Percentiles rank a stretch among this genome's conserved stretches.
These are phyloP conservation scores for Paspalum notatum DNA, from an alignment of 176 grass and related monocot species.

Conservation along the genomic window DNA sequence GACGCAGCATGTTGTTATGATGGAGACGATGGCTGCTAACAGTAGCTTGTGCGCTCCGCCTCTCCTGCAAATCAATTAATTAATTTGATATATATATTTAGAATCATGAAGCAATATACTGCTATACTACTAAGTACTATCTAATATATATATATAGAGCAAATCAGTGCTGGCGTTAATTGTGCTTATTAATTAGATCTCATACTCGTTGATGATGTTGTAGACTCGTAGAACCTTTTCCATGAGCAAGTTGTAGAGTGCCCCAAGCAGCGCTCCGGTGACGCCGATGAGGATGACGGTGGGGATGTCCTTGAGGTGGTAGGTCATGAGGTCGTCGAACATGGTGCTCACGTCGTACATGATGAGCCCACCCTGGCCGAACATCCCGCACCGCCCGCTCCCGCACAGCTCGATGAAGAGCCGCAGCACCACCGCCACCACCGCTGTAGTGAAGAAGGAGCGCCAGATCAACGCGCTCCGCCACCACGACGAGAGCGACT, in stretches of 20 bases:
- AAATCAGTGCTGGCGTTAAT: too few species aligned
- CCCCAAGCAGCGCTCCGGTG: conserved; percentile 73
- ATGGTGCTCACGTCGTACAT: conserved; percentile 84
- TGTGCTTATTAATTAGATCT: not conserved
- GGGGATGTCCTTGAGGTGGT: conserved; percentile 84
- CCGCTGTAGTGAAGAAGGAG: conserved; percentile 89
- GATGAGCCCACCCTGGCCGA: conserved; percentile 82
- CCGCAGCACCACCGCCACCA: conserved; percentile 86
- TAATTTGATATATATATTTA: not conserved
- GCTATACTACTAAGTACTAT: too few species aligned
- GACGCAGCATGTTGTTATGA: conserved; percentile 63
- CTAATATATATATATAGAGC: too few species aligned
- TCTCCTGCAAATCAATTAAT: conserved; percentile 53
- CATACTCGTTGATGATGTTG: conserved; percentile 78
- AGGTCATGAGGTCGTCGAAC: conserved; percentile 67
- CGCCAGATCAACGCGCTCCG: conserved; percentile 91
- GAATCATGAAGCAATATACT: too few species aligned
- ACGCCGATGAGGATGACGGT: conserved; percentile 83
- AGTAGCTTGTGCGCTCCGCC: conserved; percentile 65
- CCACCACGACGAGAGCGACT: conserved; percentile 95
- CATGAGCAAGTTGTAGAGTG: conserved; percentile 95
- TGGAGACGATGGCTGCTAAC: conserved; percentile 64
- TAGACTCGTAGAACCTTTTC: conserved; percentile 60
- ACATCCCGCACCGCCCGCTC: conserved; percentile 70
- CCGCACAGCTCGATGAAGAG: conserved; percentile 72